These are phyloP conservation scores for Thielaviopsis musarum DNA, from an alignment of 2,329 filamentous ascomycete genomes.

Conservation along the genomic window DNA sequence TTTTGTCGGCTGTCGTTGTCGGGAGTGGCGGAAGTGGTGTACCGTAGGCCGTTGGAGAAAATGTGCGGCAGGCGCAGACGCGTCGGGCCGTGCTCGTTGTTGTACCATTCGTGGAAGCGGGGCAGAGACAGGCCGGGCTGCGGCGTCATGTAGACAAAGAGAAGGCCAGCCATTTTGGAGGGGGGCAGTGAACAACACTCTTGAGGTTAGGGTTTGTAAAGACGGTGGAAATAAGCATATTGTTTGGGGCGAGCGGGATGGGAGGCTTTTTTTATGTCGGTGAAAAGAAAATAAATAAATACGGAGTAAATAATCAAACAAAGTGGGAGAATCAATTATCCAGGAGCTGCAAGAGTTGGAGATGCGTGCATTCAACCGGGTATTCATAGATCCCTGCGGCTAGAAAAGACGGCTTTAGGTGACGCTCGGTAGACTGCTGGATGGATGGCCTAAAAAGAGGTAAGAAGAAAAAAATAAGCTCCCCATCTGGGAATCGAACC, in stretches of 20 bases:
- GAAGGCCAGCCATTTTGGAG: slow-evolving; percentile 40
- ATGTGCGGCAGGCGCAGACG: slow-evolving; percentile 62
- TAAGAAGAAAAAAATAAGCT: background rate
- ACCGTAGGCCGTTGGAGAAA: slow-evolving; percentile 61
- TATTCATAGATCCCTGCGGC: background rate
- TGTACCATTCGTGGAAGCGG: slow-evolving; percentile 85
- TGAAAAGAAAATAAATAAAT: background rate
- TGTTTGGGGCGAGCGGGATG: background rate
- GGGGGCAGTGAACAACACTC: background rate
- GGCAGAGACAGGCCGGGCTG: slow-evolving; percentile 43
- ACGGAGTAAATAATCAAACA: background rate
- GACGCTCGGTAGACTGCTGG: background rate
- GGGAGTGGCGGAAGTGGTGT: slow-evolving; percentile 47
- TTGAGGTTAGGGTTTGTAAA: background rate
- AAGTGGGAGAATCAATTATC: background rate
- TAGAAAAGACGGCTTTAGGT: background rate
- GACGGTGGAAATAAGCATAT: background rate
- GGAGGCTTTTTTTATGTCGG: background rate
- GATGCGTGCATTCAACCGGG: background rate
- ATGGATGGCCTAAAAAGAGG: background rate
- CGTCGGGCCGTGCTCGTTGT: slow-evolving; percentile 77
- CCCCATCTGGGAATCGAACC: background rate
- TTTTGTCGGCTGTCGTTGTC: slow-evolving; percentile 13
- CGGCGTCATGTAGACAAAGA: slow-evolving; percentile 80
- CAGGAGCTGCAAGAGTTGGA: background rate